These are phyloP conservation scores for Pyricularia grisea DNA, from an alignment of 2,329 filamentous ascomycete species.

Conservation along the genomic window DNA sequence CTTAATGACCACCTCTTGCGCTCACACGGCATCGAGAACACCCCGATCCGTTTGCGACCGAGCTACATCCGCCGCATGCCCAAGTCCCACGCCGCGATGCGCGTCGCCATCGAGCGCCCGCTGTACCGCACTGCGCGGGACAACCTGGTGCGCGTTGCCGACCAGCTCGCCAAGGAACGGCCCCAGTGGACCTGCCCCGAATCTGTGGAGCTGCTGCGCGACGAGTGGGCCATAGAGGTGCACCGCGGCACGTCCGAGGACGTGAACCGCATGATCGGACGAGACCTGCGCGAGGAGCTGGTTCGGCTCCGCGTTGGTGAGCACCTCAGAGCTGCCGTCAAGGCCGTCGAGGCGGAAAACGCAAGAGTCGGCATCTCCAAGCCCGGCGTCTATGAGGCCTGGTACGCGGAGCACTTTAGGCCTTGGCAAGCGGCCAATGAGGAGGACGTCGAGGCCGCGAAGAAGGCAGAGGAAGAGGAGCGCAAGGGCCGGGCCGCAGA, in stretches of 20 bases:
- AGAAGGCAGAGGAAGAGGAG: conserved; percentile 1
- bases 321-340: not conserved
- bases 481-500: not conserved
- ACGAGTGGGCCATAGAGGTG: not conserved
- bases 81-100: not conserved
- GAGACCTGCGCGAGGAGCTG: conserved; percentile 3
- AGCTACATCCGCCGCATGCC: conserved; percentile 4
- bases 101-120: not conserved
- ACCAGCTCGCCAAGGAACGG: not conserved
- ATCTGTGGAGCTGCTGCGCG: not conserved
- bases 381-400: not conserved
- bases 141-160: conserved; percentile 1
- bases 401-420: not conserved
- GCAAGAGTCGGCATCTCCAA: not conserved
- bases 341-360: not conserved
- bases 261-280: conserved; percentile 1
- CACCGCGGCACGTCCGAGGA: conserved; percentile 1
- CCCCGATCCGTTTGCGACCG: conserved; percentile 2
- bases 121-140: conserved; percentile 3
- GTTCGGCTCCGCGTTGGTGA: not conserved
- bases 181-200: not conserved
- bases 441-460: not conserved
- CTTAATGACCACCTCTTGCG: conserved; percentile 3
- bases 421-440: conserved; percentile 1
- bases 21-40: conserved; percentile 1